These are phyloP conservation scores for Trichothecium sympodiale DNA, from an alignment of 2,329 filamentous ascomycete species.

Conservation along the genomic window DNA sequence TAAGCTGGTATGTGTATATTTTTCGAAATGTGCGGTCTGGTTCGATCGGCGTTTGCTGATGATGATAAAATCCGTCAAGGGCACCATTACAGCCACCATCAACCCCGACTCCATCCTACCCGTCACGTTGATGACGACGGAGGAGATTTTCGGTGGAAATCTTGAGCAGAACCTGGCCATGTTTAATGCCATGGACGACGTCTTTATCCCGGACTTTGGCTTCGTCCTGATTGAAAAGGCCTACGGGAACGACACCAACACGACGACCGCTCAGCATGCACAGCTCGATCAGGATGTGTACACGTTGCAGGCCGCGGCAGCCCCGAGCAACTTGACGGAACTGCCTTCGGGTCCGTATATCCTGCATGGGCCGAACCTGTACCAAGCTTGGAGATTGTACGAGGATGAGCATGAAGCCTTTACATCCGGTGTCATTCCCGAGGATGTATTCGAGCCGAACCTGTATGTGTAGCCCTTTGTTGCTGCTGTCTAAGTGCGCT, in stretches of 20 bases:
- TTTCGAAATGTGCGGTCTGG: neutral
- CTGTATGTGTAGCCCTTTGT: constrained; percentile 9
- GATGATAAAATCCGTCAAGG: constrained; percentile 12
- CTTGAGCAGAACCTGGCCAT: constrained; percentile 20
- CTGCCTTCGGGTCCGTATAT: constrained; percentile 30
- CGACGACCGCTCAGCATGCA: constrained; percentile 3
- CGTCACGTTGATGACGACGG: constrained; percentile 25
- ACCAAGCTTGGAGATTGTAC: constrained; percentile 30
- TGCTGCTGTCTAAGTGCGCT: neutral
- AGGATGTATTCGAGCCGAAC: constrained; percentile 15
- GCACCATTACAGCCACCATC: constrained; percentile 28
- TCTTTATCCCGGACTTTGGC: constrained; percentile 26
- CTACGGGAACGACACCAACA: constrained; percentile 7
- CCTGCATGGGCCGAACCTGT: constrained; percentile 26
- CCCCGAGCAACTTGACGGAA: constrained; percentile 11
- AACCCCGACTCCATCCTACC: constrained; percentile 28
- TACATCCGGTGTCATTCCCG: constrained; percentile 23
- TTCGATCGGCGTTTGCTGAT: neutral
- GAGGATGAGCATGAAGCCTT: constrained; percentile 25
- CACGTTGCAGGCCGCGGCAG: constrained; percentile 9
- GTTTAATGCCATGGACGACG: constrained; percentile 24
- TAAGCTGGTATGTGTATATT: constrained; percentile 17
- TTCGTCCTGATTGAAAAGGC: constrained; percentile 27
- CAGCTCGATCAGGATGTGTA: constrained; percentile 9
- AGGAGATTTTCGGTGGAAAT: constrained; percentile 23